These are phyloP conservation scores for Lachnellula arida DNA, from an alignment of 2,329 filamentous ascomycete species.

Conservation along the genomic window DNA sequence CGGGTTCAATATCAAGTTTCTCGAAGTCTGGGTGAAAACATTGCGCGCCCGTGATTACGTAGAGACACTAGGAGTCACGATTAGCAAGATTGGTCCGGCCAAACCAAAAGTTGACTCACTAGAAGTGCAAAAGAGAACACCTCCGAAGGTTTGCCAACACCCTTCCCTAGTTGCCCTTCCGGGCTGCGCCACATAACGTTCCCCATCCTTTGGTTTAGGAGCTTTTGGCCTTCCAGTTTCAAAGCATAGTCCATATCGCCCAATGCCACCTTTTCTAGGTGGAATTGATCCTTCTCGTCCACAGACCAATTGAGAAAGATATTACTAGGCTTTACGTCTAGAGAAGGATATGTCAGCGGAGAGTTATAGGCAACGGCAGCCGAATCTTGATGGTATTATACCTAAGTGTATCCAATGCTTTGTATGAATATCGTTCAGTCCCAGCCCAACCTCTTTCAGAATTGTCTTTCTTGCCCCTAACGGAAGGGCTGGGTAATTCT, in stretches of 20 bases:
- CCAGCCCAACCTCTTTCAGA: constrained; percentile 22
- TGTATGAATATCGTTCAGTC: constrained; percentile 4
- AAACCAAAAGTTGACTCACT: constrained; percentile 8
- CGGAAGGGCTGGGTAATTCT: constrained; percentile 22
- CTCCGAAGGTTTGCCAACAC: constrained; percentile 17
- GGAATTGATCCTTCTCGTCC: constrained; percentile 1
- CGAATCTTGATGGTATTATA: neutral
- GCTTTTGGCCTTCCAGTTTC: constrained; percentile 9
- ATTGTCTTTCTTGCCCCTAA: constrained; percentile 31
- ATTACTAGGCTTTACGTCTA: constrained; percentile 10
- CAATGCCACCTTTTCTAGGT: constrained; percentile 4
- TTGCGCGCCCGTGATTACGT: constrained; percentile 25
- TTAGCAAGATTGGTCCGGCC: constrained; percentile 1
- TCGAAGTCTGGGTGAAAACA: constrained; percentile 25
- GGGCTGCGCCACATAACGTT: constrained; percentile 18
- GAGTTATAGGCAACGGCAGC: neutral
- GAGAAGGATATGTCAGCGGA: neutral
- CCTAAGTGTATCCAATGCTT: constrained; percentile 16
- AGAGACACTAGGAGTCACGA: constrained; percentile 20
- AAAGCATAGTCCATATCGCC: constrained; percentile 12
- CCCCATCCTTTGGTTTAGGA: constrained; percentile 7
- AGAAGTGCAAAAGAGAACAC: constrained; percentile 16
- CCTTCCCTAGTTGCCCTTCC: constrained; percentile 12
- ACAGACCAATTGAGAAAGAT: constrained; percentile 9
- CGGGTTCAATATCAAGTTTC: constrained; percentile 25